Percentiles rank a stretch among this genome's conserved stretches.
Conservation (phyloP, 495 filamentous ascomycete species). For the Penicillium salamii region DNA sequence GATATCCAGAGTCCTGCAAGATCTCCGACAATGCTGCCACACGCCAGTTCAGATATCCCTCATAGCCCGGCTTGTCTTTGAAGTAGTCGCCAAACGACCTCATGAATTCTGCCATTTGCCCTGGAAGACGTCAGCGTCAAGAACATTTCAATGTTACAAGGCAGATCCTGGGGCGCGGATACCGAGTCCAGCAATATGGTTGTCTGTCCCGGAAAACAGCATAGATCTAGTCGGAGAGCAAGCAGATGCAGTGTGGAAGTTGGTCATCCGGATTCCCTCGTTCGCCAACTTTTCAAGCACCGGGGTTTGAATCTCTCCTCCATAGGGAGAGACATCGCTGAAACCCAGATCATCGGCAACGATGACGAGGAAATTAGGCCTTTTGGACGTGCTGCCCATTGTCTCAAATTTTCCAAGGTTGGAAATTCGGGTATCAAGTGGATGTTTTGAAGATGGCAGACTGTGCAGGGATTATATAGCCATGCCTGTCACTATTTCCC, state of each 20-base stretch:
- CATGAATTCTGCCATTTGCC: conserved; percentile 22
- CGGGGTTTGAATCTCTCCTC: conserved; percentile 32
- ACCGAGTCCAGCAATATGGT: conserved; percentile 34
- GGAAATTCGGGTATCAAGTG: not conserved
- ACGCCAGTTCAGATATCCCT: conserved; percentile 52
- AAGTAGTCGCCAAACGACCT: conserved; percentile 4
- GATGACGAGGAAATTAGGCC: conserved; percentile 31
- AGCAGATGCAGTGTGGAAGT: conserved; percentile 30
- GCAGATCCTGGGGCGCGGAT: not conserved
- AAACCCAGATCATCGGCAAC: conserved; percentile 37
- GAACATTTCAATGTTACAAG: no score
- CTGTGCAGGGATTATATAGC: not conserved
- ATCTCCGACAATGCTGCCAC: conserved; percentile 52
- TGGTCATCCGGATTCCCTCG: conserved; percentile 25
- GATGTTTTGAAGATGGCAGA: no score
- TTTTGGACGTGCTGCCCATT: not conserved
- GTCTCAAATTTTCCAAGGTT: not conserved
- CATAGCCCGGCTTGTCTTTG: conserved; percentile 47
- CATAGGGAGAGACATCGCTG: conserved; percentile 24
- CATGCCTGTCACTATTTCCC: not conserved
- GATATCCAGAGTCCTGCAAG: conserved; percentile 49
- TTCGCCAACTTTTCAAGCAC: conserved; percentile 25
- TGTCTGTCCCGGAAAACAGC: conserved; percentile 53
- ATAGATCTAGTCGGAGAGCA: conserved; percentile 36
- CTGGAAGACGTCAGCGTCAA: not conserved